Evolutionary conservation across 768 basidiomycete species (phyloP).

Genomic region (Russula abietina): DNA sequence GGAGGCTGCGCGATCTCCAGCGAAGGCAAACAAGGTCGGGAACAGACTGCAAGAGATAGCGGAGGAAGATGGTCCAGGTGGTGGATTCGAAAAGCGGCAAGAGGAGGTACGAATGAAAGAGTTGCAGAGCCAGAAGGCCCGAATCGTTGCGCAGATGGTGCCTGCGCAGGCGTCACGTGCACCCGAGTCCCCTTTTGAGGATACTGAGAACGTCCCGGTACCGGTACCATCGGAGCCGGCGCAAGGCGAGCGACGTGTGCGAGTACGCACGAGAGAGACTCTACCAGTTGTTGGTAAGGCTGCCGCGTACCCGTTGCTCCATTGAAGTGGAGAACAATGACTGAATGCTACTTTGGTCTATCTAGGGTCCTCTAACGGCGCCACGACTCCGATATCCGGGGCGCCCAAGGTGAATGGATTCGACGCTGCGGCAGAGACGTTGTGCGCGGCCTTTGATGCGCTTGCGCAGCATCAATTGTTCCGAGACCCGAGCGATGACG

Average conservation of each 20-base stretch:
- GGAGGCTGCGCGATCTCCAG: constrained; percentile 45
- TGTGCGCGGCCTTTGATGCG: constrained; percentile 62
- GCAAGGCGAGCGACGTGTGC: constrained; percentile 8
- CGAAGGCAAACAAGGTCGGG: constrained; percentile 37
- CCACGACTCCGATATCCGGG: constrained; percentile 26
- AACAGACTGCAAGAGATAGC: constrained; percentile 42
- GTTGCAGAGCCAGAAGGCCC: constrained; percentile 84
- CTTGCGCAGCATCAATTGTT: constrained; percentile 58
- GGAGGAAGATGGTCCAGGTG: constrained; percentile 34
- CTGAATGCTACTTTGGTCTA: neutral
- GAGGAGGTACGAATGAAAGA: constrained; percentile 56
- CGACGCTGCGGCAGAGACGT: constrained; percentile 53
- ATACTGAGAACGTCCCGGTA: constrained; percentile 35
- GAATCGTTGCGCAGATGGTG: constrained; percentile 92
- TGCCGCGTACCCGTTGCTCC: no score
- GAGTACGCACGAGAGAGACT: constrained; percentile 13
- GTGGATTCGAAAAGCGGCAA: constrained; percentile 27
- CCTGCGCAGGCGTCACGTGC: constrained; percentile 40
- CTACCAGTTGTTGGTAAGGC: constrained; percentile 3
- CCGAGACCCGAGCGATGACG: constrained; percentile 54
- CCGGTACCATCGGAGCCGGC: constrained; percentile 4
- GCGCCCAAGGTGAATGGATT: constrained; percentile 48
- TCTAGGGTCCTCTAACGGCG: constrained; percentile 17
- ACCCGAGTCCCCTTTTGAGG: constrained; percentile 27
- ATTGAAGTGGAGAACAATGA: neutral